Evolutionary conservation across 2,329 filamentous ascomycete species (phyloP), one percentile per base, ranked within the genome.

Genomic region (Knufia petricola): DNA sequence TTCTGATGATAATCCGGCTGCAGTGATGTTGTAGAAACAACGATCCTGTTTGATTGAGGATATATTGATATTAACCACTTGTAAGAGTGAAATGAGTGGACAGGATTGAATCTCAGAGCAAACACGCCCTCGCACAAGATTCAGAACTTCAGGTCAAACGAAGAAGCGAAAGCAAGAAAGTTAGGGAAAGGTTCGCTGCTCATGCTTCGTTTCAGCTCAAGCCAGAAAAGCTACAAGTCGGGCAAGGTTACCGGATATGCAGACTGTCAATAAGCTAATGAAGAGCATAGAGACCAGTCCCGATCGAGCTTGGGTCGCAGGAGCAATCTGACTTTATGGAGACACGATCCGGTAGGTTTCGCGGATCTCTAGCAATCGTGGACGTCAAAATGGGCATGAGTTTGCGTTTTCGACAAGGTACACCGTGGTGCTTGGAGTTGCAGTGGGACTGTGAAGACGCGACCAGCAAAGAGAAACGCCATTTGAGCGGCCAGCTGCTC

Each of bases 391-490:
- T 7, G 28, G 13, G 28, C 28, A 13, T 30, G 28, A 13, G 28
- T 13, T 7, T 30, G 28, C 7, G 7, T 30, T 30, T 7, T 7
- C 7, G 28, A 7, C 7, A 7, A 13, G 7, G 28, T 7, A 30
- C 13, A 7, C 28, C 28, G 7, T 30, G 87, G 92, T 98, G 45
- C 71, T 98, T 50, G 82, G 87, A 55, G 90, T 98, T 76, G 89
- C 92, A 37, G 92, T 12, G 26, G 26, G 6, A n/a, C 15, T 17
- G 10, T 36, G 32, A 13, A 17, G 15, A 36, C 32, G 32, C 9
- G 37, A 40, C 21, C 4, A 12, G 37, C 9, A 4, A 20, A 24
- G 19, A 40, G 4, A 21, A 9, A 21, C 26, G 19, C 37, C 17
- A 21, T 21, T 23, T 20, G 8, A 17, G 10, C 21, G 7, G 8